Evolutionary conservation across 139 green algal genomes (phyloP), one percentile per base, ranked within the genome.

Genomic region (Chlorella vulgaris): DNA sequence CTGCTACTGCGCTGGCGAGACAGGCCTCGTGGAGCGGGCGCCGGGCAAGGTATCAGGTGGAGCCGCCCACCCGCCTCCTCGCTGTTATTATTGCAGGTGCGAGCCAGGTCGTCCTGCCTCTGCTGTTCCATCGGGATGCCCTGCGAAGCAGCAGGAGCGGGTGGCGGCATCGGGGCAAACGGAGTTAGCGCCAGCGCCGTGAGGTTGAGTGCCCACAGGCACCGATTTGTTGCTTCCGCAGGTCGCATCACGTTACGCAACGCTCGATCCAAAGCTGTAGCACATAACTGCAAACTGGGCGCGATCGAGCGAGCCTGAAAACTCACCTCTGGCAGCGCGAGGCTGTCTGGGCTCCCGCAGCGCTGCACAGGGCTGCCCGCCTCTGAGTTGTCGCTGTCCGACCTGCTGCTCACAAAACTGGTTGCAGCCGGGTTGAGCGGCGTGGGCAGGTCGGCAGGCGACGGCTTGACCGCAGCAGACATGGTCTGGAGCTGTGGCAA

Each of bases 261-360:
- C n/a, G n/a, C n/a, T n/a, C n/a, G n/a, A n/a, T n/a, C n/a, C n/a
- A n/a, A n/a, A n/a, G n/a, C n/a, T n/a, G n/a, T n/a, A n/a, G n/a
- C n/a, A n/a, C n/a, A n/a, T n/a, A n/a, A n/a, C n/a, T n/a, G n/a
- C n/a, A n/a, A n/a, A n/a, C n/a, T n/a, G n/a, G n/a, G n/a, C n/a
- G n/a, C n/a, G n/a, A n/a, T n/a, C n/a, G n/a, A n/a, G n/a, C n/a
- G n/a, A n/a, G n/a, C n/a, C n/a, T n/a, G n/a, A n/a, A n/a, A n/a
- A 29, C 55, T 28, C 21, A 65, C 55, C 55, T 65, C 55, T 15
- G 55, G 55, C 43, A 42, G 69, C 18, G 69, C 69, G 6, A 33
- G 36, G 43, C 69, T 62, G 43, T 33, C 53, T 0, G 73, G 73
- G 73, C 73, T 79, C 24, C 73, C 51, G 28, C 73, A 79, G 24